Evolutionary conservation across 176 grass and related monocot genomes (phyloP).

Genomic region (Hordeum marinum): DNA sequence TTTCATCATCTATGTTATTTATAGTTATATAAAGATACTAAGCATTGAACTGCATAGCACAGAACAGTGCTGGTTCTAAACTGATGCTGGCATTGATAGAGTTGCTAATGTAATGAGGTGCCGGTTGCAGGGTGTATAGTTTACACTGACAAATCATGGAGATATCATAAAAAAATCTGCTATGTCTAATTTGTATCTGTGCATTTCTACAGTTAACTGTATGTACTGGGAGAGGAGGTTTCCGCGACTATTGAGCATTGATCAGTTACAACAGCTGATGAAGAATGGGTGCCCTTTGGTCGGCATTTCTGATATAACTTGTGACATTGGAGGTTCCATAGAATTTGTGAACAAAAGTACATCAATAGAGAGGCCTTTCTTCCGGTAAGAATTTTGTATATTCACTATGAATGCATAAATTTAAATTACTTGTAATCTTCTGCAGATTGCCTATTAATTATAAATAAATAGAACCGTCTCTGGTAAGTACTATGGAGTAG

Average conservation of each 20-base stretch:
- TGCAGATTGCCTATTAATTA: background rate
- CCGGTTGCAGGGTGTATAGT: background rate
- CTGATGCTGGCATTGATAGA: background rate
- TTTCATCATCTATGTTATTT: background rate
- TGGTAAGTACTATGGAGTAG: background rate
- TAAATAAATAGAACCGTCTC: background rate
- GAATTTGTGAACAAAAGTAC: conserved; percentile 87
- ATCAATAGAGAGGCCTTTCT: conserved; percentile 91
- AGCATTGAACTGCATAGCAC: background rate
- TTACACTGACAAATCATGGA: background rate
- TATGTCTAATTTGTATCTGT: conserved; percentile 3
- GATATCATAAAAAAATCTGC: background rate
- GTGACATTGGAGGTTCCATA: conserved; percentile 88
- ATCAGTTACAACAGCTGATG: conserved; percentile 70
- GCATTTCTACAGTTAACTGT: conserved; percentile 74
- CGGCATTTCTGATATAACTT: conserved; percentile 91
- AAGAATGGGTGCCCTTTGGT: conserved; percentile 61
- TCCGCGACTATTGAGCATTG: conserved; percentile 65
- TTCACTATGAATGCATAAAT: conserved; percentile 1
- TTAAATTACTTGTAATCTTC: background rate
- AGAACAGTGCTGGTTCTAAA: conserved; percentile 14
- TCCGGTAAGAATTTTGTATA: conserved; percentile 48
- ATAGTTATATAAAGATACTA: background rate
- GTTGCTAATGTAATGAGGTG: background rate
- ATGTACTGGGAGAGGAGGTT: conserved; percentile 99